Evolutionary conservation across 495 filamentous ascomycete genomes (phyloP).

Genomic region (Cercophora samala): DNA sequence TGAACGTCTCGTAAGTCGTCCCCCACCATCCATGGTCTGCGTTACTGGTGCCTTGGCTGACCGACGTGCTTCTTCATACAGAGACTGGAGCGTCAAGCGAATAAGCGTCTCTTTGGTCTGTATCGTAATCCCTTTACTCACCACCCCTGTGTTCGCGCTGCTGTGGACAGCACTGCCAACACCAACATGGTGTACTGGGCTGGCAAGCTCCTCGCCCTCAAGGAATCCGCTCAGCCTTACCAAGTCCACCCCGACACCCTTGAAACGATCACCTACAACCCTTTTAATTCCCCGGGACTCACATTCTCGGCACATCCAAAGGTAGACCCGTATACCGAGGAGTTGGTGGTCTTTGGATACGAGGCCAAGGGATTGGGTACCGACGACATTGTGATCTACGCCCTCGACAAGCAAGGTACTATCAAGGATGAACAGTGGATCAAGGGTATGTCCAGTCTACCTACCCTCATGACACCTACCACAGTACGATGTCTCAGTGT

Average conservation of each 20-base stretch:
- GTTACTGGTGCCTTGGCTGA: no score
- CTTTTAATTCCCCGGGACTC: background rate
- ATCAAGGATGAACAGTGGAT: background rate
- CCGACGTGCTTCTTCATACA: no score
- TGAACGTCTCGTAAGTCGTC: background rate
- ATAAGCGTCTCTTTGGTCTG: background rate
- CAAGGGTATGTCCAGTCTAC: no score
- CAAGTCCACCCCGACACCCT: constrained; percentile 11
- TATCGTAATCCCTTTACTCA: background rate
- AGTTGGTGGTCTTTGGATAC: background rate
- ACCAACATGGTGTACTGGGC: background rate
- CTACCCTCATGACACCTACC: no score
- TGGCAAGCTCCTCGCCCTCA: constrained; percentile 10
- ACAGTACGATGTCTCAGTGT: no score
- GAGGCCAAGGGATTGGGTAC: background rate
- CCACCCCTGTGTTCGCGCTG: background rate
- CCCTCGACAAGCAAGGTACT: background rate
- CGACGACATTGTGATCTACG: background rate
- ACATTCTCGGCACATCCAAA: background rate
- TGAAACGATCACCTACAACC: constrained; percentile 3
- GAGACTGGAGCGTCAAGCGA: background rate
- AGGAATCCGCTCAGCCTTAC: constrained; percentile 13
- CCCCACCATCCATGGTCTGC: no score
- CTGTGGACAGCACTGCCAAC: background rate
- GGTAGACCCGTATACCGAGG: background rate